Evolutionary conservation across 345 rosid genomes (phyloP).

Genomic region (Eutrema yunnanense): DNA sequence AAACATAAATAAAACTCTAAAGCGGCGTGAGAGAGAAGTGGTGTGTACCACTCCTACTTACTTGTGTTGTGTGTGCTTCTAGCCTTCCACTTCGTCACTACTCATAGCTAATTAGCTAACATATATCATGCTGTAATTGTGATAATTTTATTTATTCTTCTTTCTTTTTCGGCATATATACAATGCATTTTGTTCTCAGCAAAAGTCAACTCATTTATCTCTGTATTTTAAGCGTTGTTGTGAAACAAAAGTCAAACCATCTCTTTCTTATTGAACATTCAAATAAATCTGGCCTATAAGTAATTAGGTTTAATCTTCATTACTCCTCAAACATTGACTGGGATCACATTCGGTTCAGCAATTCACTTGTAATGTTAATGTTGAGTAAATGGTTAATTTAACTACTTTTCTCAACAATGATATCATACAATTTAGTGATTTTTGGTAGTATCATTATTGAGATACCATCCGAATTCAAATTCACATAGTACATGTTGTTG

Average conservation of each 20-base stretch:
- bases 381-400: background rate
- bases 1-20: background rate
- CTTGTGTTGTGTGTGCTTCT: slow-evolving; percentile 9
- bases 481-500: background rate
- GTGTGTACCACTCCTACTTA: slow-evolving; percentile 22
- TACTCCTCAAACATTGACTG: background rate
- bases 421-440: background rate
- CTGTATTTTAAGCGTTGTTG: background rate
- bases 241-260: slow-evolving; percentile 9
- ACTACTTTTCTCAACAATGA: background rate
- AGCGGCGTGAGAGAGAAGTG: slow-evolving; percentile 21
- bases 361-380: background rate
- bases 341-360: background rate
- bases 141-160: background rate
- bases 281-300: background rate
- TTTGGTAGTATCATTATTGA: background rate
- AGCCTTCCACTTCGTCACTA: slow-evolving; percentile 18
- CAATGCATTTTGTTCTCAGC: background rate
- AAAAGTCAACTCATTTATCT: background rate
- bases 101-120: slow-evolving; percentile 7
- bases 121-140: slow-evolving; percentile 23
- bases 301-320: background rate
- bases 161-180: background rate
- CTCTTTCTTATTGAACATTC: background rate
- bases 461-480: too few relatives aligned